These are phyloP conservation scores for Rhodotorula sp. DNA, from an alignment of 1,284 basidiomycete genomes.

Conservation along the genomic window DNA sequence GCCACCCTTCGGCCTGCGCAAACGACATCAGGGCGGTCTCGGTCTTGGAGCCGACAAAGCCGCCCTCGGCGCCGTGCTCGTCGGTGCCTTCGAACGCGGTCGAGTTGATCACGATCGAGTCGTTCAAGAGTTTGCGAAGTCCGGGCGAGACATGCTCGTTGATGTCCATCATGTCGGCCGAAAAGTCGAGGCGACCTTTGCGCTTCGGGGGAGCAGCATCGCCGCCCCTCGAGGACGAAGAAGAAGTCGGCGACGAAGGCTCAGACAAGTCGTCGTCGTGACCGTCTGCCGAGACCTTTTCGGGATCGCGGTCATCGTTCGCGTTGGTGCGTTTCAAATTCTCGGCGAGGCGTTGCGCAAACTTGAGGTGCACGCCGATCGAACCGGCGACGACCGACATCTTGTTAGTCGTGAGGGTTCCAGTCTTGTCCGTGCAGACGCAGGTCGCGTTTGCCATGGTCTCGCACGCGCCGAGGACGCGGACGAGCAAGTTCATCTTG, in stretches of 20 bases:
- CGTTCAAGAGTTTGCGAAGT: slow-evolving; percentile 72
- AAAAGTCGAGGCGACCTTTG: slow-evolving; percentile 63
- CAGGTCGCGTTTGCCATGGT: slow-evolving; percentile 98
- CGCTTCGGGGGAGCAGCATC: slow-evolving; percentile 11
- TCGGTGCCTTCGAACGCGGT: slow-evolving; percentile 89
- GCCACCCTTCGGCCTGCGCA: slow-evolving; percentile 82
- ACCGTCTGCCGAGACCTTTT: slow-evolving; percentile 38
- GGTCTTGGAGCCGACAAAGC: slow-evolving; percentile 92
- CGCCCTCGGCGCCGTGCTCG: slow-evolving; percentile 61
- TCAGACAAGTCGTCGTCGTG: slow-evolving; percentile 21
- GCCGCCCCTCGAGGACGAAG: slow-evolving; percentile 12
- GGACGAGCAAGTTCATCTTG: slow-evolving; percentile 86
- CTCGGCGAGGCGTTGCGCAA: slow-evolving; percentile 73
- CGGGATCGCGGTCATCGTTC: slow-evolving; percentile 57
- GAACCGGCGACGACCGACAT: slow-evolving; percentile 97
- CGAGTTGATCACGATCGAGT: slow-evolving; percentile 85
- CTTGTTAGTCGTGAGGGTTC: slow-evolving; percentile 78
- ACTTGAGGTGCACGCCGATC: slow-evolving; percentile 88
- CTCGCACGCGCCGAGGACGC: slow-evolving; percentile 92
- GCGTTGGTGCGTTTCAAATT: slow-evolving; percentile 74
- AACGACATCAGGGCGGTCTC: slow-evolving; percentile 90
- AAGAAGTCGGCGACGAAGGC: neutral
- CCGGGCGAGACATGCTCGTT: slow-evolving; percentile 64
- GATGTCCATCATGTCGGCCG: slow-evolving; percentile 72
- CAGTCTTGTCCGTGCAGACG: slow-evolving; percentile 49